Conservation (phyloP, 805 yeast species). For the Danielozyma ontarioensis region DNA sequence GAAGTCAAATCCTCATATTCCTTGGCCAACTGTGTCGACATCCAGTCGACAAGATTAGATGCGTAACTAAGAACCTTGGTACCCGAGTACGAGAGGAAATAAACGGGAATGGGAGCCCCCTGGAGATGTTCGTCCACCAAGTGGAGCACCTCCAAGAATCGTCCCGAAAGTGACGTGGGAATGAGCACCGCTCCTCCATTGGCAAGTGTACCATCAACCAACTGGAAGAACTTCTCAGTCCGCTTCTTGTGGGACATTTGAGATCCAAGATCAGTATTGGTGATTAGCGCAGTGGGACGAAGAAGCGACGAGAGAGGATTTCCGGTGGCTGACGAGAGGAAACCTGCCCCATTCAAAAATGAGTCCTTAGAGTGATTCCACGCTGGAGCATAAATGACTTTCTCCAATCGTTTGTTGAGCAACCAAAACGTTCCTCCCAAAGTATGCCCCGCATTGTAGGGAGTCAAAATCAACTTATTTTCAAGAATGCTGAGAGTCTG, state of each 20-base stretch:
- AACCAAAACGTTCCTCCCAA: constrained; percentile 94
- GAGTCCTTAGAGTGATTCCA: constrained; percentile 95
- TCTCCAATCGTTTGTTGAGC: constrained; percentile 66
- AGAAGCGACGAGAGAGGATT: constrained; percentile 57
- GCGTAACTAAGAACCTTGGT: constrained; percentile 77
- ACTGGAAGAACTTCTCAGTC: constrained; percentile 55
- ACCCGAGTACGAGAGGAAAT: constrained; percentile 73
- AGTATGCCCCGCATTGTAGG: constrained; percentile 87
- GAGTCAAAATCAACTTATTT: constrained; percentile 64
- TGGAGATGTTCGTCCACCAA: constrained; percentile 63
- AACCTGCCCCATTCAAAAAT: constrained; percentile 67
- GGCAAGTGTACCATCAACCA: constrained; percentile 60
- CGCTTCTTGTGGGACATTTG: constrained; percentile 56
- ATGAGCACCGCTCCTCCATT: constrained; percentile 77
- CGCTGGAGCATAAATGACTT: constrained; percentile 79
- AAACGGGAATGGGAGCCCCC: constrained; percentile 61
- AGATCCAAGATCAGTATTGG: constrained; percentile 67
- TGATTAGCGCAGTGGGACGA: constrained; percentile 80
- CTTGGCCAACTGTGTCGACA: constrained; percentile 80
- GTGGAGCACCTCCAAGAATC: constrained; percentile 75
- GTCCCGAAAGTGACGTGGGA: constrained; percentile 76
- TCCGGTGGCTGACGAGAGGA: constrained; percentile 49
- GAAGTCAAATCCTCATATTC: constrained; percentile 61
- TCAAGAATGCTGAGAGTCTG: constrained; percentile 68
- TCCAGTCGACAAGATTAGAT: constrained; percentile 90